These are phyloP conservation scores for Chenopodium suecicum DNA, from an alignment of 148 eudicot genomes.

Conservation along the genomic window DNA sequence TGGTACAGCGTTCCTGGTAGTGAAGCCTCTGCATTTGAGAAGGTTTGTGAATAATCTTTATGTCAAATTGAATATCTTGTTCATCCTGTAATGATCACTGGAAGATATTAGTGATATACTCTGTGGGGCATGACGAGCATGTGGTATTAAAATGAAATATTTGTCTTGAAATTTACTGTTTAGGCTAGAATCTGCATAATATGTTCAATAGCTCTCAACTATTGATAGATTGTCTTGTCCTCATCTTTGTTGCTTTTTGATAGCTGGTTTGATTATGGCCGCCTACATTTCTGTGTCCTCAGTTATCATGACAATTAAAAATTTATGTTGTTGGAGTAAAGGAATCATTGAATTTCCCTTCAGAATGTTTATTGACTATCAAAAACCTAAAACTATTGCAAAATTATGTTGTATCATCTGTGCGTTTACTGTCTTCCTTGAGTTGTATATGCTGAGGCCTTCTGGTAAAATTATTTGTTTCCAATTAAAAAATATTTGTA, in stretches of 20 bases:
- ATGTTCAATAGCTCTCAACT: background rate
- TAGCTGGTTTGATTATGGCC: background rate
- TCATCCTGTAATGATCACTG: background rate
- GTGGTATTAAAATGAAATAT: background rate
- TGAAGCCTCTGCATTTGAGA: slow-evolving; percentile 87
- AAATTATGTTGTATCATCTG: background rate
- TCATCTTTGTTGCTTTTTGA: background rate
- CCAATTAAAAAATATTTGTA: background rate
- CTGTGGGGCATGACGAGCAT: background rate
- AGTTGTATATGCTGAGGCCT: too few relatives aligned
- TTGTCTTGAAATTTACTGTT: background rate
- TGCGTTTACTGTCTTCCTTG: too few relatives aligned
- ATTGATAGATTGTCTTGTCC: background rate
- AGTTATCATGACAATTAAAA: background rate
- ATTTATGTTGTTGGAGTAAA: background rate
- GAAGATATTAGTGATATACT: background rate
- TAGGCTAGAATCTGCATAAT: background rate
- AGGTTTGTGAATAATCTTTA: slow-evolving; percentile 46
- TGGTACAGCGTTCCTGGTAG: slow-evolving; percentile 99
- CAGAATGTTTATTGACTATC: too few relatives aligned
- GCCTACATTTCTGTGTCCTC: background rate
- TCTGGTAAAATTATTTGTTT: too few relatives aligned
- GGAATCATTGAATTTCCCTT: background rate
- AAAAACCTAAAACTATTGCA: background rate
- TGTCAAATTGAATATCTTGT: slow-evolving; percentile 1